Evolutionary conservation across 228 moss, liverwort and hornwort genomes (phyloP), one percentile per base, ranked within the genome.

Genomic region (Sphagnum magellanicum): DNA sequence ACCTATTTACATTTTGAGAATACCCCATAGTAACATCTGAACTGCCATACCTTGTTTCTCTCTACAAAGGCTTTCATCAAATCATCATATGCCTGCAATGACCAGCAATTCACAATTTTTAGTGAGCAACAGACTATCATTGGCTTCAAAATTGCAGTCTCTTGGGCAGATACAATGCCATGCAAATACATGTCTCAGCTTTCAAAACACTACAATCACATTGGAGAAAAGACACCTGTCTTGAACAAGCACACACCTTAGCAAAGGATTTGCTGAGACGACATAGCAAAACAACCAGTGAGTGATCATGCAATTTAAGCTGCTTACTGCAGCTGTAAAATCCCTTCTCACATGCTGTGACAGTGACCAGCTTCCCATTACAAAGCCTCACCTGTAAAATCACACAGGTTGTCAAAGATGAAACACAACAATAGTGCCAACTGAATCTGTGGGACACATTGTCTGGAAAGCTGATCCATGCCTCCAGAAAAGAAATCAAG

Each of bases 21-120:
- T 11, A 16, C 5, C 10, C 64, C 64, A 32, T 49, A 64, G 17
- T 49, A 10, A 64, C 15, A 9, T 16, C 11, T 47, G 46, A 48
- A 57, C 11, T 12, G 14, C 10, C 5, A 52, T 82, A 88, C 88
- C 88, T 78, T 88, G 57, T 88, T 88, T 50, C 88, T 79, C 64
- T 88, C 88, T 11, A 82, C 14, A 32, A 88, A 80, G 49, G 88
- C 88, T 82, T 78, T 82, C 88, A 88, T 81, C 48, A 88, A 68
- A 78, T 85, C 85, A 73, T 88, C 88, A 16, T 85, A 85, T 68
- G 82, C 85, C 88, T 88, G 88, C 82, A 72, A 70, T 52, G 76
- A 0, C 13, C n/a, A 15, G 16, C 12, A 8, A 55, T 55, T 12
- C 53, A 55, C 9, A 55, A 55, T 8, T 32, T 32, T 32, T 32